Base-by-base conservation (phyloP, 2,329 filamentous ascomycete species). In the Fusarium liriodendri region DNA sequence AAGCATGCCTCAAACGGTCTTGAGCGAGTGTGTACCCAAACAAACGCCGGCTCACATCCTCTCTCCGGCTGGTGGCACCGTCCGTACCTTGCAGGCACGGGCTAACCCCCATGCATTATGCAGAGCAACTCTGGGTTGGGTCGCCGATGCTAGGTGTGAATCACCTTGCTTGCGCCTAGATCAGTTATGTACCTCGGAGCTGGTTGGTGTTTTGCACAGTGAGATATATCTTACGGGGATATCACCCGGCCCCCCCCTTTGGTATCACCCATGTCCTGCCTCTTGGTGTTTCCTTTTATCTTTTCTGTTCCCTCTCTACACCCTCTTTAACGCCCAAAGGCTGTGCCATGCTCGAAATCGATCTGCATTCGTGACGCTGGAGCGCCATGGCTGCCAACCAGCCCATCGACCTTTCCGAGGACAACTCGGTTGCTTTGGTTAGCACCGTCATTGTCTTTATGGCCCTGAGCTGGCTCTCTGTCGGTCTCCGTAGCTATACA, bases 401-500 rank as follows among this genome's bases (percentile, higher is more conserved):
- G 29, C 71, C 80, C 59, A 70, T 82, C 64, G 76, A 86, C 64
- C 75, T 83, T 42, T 75, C 69, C 35, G 82, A 85, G 69, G 80
- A 84, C 74, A 86, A 86, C 73, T 83, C 83, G 72, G 73, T 66
- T 33, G 76, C 79, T 38, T 74, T 87, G 62, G 76, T 86, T 27
- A 78, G 66, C 66, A 82, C 83, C 29, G 81, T 81, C 45, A 75
- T 80, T 40, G 67, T 80, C 18, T 81, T 87, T 52, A 79, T 87
- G 54, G 72, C 71, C 20, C 69, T 86, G 20, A 85, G 81, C 57
- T 86, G 83, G 82, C 63, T 86, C 14, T 83, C 85, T 32, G 83
- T 87, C 40, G 76, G 79, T 16, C 76, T 87, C 50, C 81, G 86
- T 64, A 82, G 78, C n/a, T 87, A 86, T 76, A 86, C 85, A 14